Conservation (phyloP, 1,139 yeast genomes). For the Candida pseudocylindracea region DNA sequence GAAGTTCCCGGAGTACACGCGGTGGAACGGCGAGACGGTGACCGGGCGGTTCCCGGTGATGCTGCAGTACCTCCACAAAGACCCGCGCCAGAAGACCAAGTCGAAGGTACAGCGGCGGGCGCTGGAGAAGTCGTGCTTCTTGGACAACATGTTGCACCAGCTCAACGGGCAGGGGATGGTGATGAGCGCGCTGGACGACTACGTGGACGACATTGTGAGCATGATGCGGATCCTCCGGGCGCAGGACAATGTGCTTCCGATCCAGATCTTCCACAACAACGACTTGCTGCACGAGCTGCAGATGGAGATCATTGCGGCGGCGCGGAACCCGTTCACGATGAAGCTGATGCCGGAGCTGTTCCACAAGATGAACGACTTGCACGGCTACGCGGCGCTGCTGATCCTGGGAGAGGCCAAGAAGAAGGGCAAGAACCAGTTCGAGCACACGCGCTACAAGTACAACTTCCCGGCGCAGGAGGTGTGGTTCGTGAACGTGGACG, state of each 20-base stretch:
- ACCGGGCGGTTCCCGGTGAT: too few relatives aligned
- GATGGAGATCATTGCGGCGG: conserved; percentile 8
- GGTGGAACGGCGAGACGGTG: conserved; percentile 6
- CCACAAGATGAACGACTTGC: too few relatives aligned
- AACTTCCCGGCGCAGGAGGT: conserved; percentile 16
- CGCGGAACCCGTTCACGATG: conserved; percentile 6
- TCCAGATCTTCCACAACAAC: conserved; percentile 12
- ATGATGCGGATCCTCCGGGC: conserved; percentile 11
- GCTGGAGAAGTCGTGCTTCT: conserved; percentile 3
- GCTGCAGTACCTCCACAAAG: conserved; percentile 2
- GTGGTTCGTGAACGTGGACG: conserved; percentile 18
- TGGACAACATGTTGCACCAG: conserved; percentile 6
- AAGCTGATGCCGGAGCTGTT: too few relatives aligned
- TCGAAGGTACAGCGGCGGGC: conserved; percentile 2
- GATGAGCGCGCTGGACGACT: conserved; percentile 12
- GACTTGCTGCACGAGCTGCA: conserved; percentile 7
- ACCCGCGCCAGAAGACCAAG: conserved; percentile 2
- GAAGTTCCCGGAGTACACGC: conserved; percentile 16
- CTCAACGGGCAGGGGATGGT: conserved; percentile 16
- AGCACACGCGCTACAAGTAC: too few relatives aligned
- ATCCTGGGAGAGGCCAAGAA: too few relatives aligned
- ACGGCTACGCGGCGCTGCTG: too few relatives aligned
- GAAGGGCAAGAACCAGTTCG: too few relatives aligned
- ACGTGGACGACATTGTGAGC: conserved; percentile 9
- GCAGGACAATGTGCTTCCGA: conserved; percentile 12